Evolutionary conservation across 495 filamentous ascomycete genomes (phyloP).

Genomic region (Hypoxylon trugodes): DNA sequence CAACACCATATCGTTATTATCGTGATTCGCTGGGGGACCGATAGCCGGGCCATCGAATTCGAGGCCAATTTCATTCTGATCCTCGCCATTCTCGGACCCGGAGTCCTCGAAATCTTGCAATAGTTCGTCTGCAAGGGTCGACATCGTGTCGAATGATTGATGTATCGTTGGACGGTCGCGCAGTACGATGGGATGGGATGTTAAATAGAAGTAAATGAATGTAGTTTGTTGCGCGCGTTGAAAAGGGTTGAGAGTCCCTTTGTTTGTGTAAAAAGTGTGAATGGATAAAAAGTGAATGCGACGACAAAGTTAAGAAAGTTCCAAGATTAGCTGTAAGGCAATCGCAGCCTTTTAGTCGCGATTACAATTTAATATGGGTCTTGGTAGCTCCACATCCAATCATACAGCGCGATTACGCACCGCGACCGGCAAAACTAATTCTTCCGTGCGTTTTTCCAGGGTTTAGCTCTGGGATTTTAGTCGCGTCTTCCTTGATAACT

Average conservation of each 20-base stretch:
- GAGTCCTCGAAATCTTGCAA: slow-evolving; percentile 90
- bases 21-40: slow-evolving; percentile 40
- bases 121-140: slow-evolving; percentile 81
- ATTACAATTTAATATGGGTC: slow-evolving; percentile 31
- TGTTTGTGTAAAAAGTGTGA: slow-evolving; percentile 13
- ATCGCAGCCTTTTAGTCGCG: slow-evolving; percentile 30
- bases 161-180: not conserved
- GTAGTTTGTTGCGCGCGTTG: not conserved
- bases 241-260: not conserved
- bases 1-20: slow-evolving; percentile 48
- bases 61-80: slow-evolving; percentile 58
- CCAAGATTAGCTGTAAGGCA: not conserved
- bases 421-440: slow-evolving; percentile 10
- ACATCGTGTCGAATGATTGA: slow-evolving; percentile 60
- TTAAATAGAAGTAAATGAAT: not conserved
- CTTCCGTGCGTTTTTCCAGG: slow-evolving; percentile 7
- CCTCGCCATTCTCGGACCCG: slow-evolving; percentile 66
- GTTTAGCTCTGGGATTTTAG: not conserved
- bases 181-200: not conserved
- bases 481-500: slow-evolving; percentile 21
- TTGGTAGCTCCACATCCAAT: slow-evolving; percentile 1
- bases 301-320: slow-evolving; percentile 16
- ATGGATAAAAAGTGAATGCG: slow-evolving; percentile 18
- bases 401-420: not conserved
- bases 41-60: slow-evolving; percentile 34